Percentiles rank a stretch among this genome's conserved stretches.
These are phyloP conservation scores for Lepidium campestre DNA, from an alignment of 441 rosid species.

Conservation along the genomic window DNA sequence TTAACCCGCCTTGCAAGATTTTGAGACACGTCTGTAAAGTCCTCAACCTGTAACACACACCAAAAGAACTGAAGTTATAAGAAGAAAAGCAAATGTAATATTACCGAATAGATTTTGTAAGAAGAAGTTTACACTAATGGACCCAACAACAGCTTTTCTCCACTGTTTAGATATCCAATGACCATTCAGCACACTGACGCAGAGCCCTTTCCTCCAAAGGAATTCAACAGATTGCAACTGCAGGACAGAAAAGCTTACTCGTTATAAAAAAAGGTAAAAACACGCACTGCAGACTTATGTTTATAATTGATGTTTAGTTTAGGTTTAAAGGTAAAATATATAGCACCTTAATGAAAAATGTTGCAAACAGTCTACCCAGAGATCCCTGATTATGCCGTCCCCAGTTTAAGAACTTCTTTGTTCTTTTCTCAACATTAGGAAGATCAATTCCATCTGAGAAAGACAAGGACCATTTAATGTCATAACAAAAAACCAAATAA, in stretches of 20 bases:
- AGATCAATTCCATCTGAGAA: conserved; percentile 45
- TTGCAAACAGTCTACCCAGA: conserved; percentile 37
- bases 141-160: background rate
- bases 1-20: conserved; percentile 47
- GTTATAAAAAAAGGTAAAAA: background rate
- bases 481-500: background rate
- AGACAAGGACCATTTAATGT: background rate
- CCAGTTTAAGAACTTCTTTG: conserved; percentile 35
- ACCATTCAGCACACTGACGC: conserved; percentile 39
- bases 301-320: background rate
- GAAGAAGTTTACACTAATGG: conserved; percentile 7
- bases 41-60: conserved; percentile 38
- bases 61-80: background rate
- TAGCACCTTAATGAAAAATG: conserved; percentile 43
- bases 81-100: background rate
- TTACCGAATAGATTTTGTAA: background rate
- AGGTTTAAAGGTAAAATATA: background rate
- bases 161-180: conserved; percentile 36
- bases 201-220: conserved; percentile 50
- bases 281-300: background rate
- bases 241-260: background rate
- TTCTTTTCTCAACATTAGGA: conserved; percentile 27
- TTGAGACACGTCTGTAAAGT: conserved; percentile 33
- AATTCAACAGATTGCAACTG: conserved; percentile 45
- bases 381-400: conserved; percentile 42